Evolutionary conservation across 208 protist species (phyloP).

Genomic region (Leishmania martiniquensis): DNA sequence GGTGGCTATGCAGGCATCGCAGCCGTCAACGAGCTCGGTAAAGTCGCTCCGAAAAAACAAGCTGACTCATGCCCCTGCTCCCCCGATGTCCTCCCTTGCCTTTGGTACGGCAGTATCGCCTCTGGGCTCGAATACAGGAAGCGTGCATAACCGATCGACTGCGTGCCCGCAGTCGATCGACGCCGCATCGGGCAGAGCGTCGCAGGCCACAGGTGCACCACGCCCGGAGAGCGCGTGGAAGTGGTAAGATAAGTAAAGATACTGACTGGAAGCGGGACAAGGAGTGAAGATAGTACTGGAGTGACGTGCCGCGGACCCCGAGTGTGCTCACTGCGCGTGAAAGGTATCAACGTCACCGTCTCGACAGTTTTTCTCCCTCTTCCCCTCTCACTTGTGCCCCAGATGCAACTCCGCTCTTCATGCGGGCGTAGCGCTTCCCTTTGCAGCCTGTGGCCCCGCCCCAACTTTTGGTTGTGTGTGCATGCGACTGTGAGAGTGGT

Average conservation of each 20-base stretch:
- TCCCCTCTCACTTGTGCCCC: background rate
- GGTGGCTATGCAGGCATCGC: background rate
- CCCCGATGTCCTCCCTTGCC: too few species aligned
- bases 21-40: conserved; percentile 11
- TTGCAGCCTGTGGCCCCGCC: background rate
- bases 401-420: background rate
- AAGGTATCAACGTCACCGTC: background rate
- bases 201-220: background rate
- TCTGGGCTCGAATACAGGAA: background rate
- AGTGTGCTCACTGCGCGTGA: background rate
- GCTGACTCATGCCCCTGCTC: background rate
- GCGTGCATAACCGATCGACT: background rate
- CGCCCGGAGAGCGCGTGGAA: background rate
- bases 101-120: background rate
- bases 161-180: background rate
- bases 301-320: background rate
- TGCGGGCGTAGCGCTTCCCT: background rate
- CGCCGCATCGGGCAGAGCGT: background rate
- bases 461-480: background rate
- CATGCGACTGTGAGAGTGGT: background rate
- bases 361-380: background rate
- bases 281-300: background rate
- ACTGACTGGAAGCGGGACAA: background rate
- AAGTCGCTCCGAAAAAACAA: conserved; percentile 20
- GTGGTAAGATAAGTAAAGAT: background rate